phyloP scores from a whole-genome alignment of 495 filamentous ascomycete genomes.

The Lasiosphaeria miniovina region DNA sequence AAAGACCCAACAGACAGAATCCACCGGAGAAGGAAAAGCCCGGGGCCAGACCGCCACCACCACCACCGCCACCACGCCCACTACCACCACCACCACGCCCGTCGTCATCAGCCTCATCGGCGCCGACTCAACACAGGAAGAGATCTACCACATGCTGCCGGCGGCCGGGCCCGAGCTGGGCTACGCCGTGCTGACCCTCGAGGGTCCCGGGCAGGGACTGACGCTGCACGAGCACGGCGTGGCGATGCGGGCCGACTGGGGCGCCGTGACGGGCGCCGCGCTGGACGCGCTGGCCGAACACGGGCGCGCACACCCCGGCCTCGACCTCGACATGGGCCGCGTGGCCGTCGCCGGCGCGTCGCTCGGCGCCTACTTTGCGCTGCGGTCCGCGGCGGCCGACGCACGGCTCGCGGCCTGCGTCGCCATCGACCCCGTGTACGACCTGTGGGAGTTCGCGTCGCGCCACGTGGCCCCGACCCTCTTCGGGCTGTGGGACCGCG shows the following conservation, averaged over 20 bases:
- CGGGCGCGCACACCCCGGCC: constrained; percentile 21
- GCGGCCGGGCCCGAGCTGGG: constrained; percentile 29
- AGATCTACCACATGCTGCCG: constrained; percentile 39
- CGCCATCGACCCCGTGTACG: constrained; percentile 39
- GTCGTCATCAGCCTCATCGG: constrained; percentile 41
- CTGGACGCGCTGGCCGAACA: constrained; percentile 30
- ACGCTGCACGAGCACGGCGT: constrained; percentile 25
- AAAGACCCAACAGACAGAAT: background rate
- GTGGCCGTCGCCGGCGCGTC: constrained; percentile 42
- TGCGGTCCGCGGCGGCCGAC: constrained; percentile 39
- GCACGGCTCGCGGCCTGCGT: constrained; percentile 46
- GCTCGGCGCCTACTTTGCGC: constrained; percentile 45
- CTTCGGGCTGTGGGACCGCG: constrained; percentile 23
- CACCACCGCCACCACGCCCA: no score
- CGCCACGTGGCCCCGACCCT: constrained; percentile 28
- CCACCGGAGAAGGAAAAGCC: constrained; percentile 25
- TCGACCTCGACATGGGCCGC: constrained; percentile 38
- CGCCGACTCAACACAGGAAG: constrained; percentile 47
- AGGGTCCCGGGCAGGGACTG: constrained; percentile 52
- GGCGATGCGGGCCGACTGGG: constrained; percentile 38
- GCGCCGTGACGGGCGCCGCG: constrained; percentile 27
- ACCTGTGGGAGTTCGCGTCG: constrained; percentile 32
- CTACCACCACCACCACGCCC: constrained; percentile 18
- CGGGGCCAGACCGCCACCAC: no score
- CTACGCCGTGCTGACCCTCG: constrained; percentile 47